These are phyloP conservation scores for Phialophora tarda DNA, from an alignment of 2,329 filamentous ascomycete species.

Conservation along the genomic window DNA sequence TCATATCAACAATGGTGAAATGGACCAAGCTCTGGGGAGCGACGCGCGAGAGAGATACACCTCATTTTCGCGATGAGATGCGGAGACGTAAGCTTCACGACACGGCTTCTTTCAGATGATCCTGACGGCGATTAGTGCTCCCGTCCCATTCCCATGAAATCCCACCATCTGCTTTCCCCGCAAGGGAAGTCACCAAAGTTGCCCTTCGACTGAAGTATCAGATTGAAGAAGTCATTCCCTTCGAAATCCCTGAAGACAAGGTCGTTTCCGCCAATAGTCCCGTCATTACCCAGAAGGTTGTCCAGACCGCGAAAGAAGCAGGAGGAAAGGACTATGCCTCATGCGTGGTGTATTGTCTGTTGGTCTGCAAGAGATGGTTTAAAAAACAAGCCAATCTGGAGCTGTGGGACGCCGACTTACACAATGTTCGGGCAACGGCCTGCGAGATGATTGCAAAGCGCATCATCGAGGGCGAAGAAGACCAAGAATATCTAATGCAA, in stretches of 20 bases:
- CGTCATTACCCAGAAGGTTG: slow-evolving; percentile 79
- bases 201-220: slow-evolving; percentile 89
- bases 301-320: slow-evolving; percentile 80
- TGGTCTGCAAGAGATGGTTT: slow-evolving; percentile 79
- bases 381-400: slow-evolving; percentile 77
- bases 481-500: slow-evolving; percentile 78
- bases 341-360: slow-evolving; percentile 83
- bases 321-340: slow-evolving; percentile 74
- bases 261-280: slow-evolving; percentile 82
- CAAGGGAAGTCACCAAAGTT: slow-evolving; percentile 83
- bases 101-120: neutral
- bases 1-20: slow-evolving; percentile 33
- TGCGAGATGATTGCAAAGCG: slow-evolving; percentile 92
- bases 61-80: slow-evolving; percentile 47
- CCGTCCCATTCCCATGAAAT: slow-evolving; percentile 49
- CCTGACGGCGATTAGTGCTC: slow-evolving; percentile 43
- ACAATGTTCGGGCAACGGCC: slow-evolving; percentile 76
- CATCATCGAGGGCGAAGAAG: slow-evolving; percentile 81
- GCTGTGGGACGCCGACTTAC: slow-evolving; percentile 90
- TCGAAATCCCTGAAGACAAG: slow-evolving; percentile 77
- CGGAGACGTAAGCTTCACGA: slow-evolving; percentile 47
- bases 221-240: slow-evolving; percentile 86
- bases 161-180: slow-evolving; percentile 68
- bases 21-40: slow-evolving; percentile 31
- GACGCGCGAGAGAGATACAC: slow-evolving; percentile 39